A percentile compares a stretch with the other conserved stretches of the same genome.
Conservation (phyloP, 1,284 basidiomycete species). For the Malassezia dermatis region DNA sequence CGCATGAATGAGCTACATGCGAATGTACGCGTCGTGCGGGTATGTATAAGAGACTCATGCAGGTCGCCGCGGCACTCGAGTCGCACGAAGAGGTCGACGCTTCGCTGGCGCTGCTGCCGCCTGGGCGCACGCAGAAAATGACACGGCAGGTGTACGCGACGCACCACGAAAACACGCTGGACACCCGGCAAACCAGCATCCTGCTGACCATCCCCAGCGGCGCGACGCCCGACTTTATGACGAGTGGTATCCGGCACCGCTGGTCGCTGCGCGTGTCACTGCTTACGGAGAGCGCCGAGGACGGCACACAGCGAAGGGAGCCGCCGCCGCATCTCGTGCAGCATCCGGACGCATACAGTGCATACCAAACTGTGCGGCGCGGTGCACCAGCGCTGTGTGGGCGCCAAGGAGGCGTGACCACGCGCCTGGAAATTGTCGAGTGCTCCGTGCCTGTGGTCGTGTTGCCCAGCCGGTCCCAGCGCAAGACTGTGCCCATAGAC, state of each 20-base stretch:
- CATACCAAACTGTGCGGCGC: slow-evolving; percentile 29
- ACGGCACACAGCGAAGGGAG: slow-evolving; percentile 3
- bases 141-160: slow-evolving; percentile 34
- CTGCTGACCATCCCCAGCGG: slow-evolving; percentile 33
- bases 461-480: slow-evolving; percentile 33
- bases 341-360: slow-evolving; percentile 27
- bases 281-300: slow-evolving; percentile 24
- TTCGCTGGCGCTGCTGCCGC: slow-evolving; percentile 27
- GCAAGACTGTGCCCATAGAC: slow-evolving; percentile 24
- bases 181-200: slow-evolving; percentile 31
- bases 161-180: slow-evolving; percentile 36
- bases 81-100: slow-evolving; percentile 41
- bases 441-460: slow-evolving; percentile 39
- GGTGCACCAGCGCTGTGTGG: slow-evolving; percentile 21
- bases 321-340: slow-evolving; percentile 32
- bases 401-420: neutral
- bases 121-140: slow-evolving; percentile 21
- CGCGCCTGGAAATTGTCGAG: slow-evolving; percentile 38
- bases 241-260: slow-evolving; percentile 34
- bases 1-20: slow-evolving; percentile 29
- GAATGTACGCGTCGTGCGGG: slow-evolving; percentile 31
- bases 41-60: neutral
- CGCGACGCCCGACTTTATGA: slow-evolving; percentile 38
- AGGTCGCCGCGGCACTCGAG: slow-evolving; percentile 31
- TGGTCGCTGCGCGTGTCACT: slow-evolving; percentile 38